Conservation (phyloP, 2,329 filamentous ascomycete species). For the Neofusicoccum sp. region DNA sequence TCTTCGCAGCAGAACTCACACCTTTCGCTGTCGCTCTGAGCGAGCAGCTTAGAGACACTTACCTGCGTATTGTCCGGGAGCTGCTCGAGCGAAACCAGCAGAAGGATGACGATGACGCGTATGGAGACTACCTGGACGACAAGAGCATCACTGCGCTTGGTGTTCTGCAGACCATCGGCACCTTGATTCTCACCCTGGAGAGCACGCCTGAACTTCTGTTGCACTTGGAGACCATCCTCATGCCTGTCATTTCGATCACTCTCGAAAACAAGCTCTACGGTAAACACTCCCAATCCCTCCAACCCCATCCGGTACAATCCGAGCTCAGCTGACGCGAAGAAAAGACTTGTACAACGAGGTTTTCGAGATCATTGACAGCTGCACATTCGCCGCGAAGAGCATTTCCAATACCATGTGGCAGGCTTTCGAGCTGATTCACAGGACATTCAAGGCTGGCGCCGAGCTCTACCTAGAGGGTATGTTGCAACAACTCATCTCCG, state of each 20-base stretch:
- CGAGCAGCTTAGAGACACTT: slow-evolving; percentile 93
- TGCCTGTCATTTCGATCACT: slow-evolving; percentile 95
- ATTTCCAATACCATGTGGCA: slow-evolving; percentile 99
- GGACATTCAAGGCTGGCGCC: slow-evolving; percentile 94
- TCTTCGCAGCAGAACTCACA: slow-evolving; percentile 94
- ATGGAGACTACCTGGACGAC: slow-evolving; percentile 90
- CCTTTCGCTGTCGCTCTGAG: slow-evolving; percentile 95
- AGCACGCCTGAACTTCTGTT: slow-evolving; percentile 93
- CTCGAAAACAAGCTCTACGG: slow-evolving; percentile 96
- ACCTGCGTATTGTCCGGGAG: slow-evolving; percentile 88
- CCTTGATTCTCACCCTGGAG: slow-evolving; percentile 92
- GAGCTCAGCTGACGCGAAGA: slow-evolving; percentile 19
- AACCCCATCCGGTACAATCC: slow-evolving; percentile 16
- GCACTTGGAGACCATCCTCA: slow-evolving; percentile 91
- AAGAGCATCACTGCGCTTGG: slow-evolving; percentile 98
- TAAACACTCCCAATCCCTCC: slow-evolving; percentile 39
- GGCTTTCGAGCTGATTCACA: slow-evolving; percentile 93
- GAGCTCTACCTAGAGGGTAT: slow-evolving; percentile 84
- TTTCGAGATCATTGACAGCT: slow-evolving; percentile 99
- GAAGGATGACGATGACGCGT: slow-evolving; percentile 73
- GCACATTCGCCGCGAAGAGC: slow-evolving; percentile 93
- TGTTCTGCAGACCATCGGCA: slow-evolving; percentile 95
- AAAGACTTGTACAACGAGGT: slow-evolving; percentile 93
- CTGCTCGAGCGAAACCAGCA: slow-evolving; percentile 80
- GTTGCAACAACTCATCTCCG: background rate